Evolutionary conservation across 805 yeast genomes (phyloP).

Genomic region (Komagataella pseudopastoris): DNA sequence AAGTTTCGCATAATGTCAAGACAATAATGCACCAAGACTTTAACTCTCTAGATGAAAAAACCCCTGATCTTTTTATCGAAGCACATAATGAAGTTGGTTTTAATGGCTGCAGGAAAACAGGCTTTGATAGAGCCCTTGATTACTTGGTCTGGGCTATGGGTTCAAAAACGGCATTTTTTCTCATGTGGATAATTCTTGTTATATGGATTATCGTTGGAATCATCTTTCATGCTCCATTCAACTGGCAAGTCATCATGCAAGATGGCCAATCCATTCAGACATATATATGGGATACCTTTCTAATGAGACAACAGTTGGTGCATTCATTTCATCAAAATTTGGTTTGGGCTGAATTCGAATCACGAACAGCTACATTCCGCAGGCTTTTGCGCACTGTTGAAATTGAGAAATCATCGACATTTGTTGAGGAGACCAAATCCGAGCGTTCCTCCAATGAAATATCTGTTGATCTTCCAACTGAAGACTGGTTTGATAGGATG

Average conservation of each 20-base stretch:
- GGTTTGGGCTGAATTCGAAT: not conserved
- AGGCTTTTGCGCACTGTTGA: slow-evolving; percentile 3
- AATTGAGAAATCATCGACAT: slow-evolving; percentile 13
- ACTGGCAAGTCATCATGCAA: slow-evolving; percentile 27
- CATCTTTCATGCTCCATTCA: slow-evolving; percentile 15
- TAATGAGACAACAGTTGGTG: slow-evolving; percentile 23
- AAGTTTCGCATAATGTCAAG: not conserved
- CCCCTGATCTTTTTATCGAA: not conserved
- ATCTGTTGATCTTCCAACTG: slow-evolving; percentile 9
- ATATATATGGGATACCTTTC: slow-evolving; percentile 24
- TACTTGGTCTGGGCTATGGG: not conserved
- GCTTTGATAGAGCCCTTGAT: not conserved
- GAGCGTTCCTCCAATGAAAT: slow-evolving; percentile 12
- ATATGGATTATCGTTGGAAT: slow-evolving; percentile 5
- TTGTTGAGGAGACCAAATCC: slow-evolving; percentile 15
- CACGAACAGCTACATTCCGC: not conserved
- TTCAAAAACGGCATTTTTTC: slow-evolving; percentile 8
- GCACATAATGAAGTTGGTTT: not conserved
- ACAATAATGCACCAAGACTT: not conserved
- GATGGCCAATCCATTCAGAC: slow-evolving; percentile 26
- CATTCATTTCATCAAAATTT: not conserved
- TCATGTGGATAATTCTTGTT: slow-evolving; percentile 14
- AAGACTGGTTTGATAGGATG: slow-evolving; percentile 20
- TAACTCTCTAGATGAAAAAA: not conserved
- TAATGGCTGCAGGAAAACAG: not conserved